Percentiles rank a stretch among this genome's conserved stretches.
phyloP scores from a whole-genome alignment of 768 basidiomycete species.

The Phaffia tasmanica region DNA sequence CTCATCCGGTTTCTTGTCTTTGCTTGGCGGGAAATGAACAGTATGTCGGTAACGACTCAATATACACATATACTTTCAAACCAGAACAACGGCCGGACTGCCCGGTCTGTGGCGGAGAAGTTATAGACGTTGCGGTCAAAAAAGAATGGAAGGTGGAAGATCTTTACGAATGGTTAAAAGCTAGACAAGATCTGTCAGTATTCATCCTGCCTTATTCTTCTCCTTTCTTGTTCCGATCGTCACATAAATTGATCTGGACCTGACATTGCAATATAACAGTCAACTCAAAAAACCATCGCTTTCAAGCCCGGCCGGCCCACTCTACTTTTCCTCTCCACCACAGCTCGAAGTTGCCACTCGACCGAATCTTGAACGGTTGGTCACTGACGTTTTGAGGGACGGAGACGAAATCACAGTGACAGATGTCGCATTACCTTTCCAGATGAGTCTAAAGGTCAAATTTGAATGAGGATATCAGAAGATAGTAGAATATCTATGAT shows the following conservation, averaged over 20 bases:
- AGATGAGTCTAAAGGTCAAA: constrained; percentile 43
- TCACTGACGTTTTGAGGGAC: constrained; percentile 64
- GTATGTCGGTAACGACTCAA: constrained; percentile 90
- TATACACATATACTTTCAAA: constrained; percentile 96
- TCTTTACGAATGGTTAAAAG: constrained; percentile 74
- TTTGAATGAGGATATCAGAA: constrained; percentile 28
- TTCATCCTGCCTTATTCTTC: not conserved
- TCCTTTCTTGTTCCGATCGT: not conserved
- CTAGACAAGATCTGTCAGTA: constrained; percentile 80
- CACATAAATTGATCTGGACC: not conserved
- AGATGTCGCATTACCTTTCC: constrained; percentile 79
- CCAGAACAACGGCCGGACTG: constrained; percentile 86
- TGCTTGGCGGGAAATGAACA: constrained; percentile 41
- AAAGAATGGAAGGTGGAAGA: constrained; percentile 68
- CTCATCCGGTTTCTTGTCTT: not conserved
- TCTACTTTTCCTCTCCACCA: constrained; percentile 89
- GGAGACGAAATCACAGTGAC: constrained; percentile 79
- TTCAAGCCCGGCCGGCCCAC: constrained; percentile 52
- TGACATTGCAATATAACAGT: constrained; percentile 41
- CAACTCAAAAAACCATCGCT: constrained; percentile 96
- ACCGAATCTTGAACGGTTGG: constrained; percentile 77
- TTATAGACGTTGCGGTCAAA: constrained; percentile 57
- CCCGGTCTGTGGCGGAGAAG: constrained; percentile 91
- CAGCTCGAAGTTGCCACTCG: constrained; percentile 79
- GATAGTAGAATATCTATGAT: not conserved